Percentiles rank a stretch among this genome's conserved stretches.
phyloP scores from a whole-genome alignment of 176 grass and related monocot species.

The Cenchrus fungigraminus region DNA sequence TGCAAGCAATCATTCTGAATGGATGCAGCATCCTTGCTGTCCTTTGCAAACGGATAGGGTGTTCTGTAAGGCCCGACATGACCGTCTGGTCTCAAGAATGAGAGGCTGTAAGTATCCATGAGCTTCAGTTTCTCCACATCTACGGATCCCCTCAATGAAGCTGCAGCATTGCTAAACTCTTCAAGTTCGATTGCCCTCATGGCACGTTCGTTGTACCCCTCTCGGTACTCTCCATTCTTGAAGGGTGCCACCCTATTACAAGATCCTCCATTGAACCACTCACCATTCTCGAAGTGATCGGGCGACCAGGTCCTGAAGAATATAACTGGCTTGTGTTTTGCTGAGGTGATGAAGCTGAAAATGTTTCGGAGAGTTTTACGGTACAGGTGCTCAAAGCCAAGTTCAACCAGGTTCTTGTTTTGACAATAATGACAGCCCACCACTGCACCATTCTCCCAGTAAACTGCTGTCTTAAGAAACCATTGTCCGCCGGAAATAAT shows the following conservation, averaged over 20 bases:
- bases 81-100: slow-evolving; percentile 71
- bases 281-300: slow-evolving; percentile 80
- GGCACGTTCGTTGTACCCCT: slow-evolving; percentile 50
- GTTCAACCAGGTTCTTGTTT: slow-evolving; percentile 64
- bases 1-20: slow-evolving; percentile 94
- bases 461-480: slow-evolving; percentile 80
- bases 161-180: slow-evolving; percentile 54
- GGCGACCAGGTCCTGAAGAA: slow-evolving; percentile 90
- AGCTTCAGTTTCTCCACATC: slow-evolving; percentile 50
- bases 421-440: slow-evolving; percentile 80
- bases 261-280: slow-evolving; percentile 78
- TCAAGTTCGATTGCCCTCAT: slow-evolving; percentile 76
- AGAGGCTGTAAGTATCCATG: slow-evolving; percentile 73
- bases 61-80: slow-evolving; percentile 77
- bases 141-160: slow-evolving; percentile 6
- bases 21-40: slow-evolving; percentile 22
- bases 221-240: slow-evolving; percentile 64
- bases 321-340: slow-evolving; percentile 63
- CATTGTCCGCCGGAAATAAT: slow-evolving; percentile 88
- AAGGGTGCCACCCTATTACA: slow-evolving; percentile 66
- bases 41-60: slow-evolving; percentile 60
- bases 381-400: slow-evolving; percentile 72
- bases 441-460: slow-evolving; percentile 62
- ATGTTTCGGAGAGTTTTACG: slow-evolving; percentile 57
- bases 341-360: slow-evolving; percentile 56